A percentile compares a stretch with the other conserved stretches of the same genome.
phyloP scores from a whole-genome alignment of 495 filamentous ascomycete species.

The Usnea hakonensis region DNA sequence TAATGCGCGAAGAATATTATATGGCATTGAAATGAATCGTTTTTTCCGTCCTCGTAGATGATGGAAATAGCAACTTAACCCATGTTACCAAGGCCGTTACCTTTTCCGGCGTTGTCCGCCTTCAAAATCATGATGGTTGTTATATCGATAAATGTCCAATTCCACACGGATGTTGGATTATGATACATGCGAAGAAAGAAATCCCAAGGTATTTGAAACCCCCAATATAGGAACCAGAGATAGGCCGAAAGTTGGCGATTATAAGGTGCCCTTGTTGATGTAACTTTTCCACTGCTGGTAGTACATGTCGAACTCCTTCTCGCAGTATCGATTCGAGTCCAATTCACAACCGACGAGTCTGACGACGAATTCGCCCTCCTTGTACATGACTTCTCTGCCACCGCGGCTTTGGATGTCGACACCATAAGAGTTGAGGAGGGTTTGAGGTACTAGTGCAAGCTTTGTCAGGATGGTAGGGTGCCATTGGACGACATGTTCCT shows the following conservation, averaged over 20 bases:
- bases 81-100: neutral
- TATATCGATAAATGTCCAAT: neutral
- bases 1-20: no score
- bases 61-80: neutral
- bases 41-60: neutral
- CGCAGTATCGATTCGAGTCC: constrained; percentile 53
- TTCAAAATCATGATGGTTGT: neutral
- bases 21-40: neutral
- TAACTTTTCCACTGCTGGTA: constrained; percentile 39
- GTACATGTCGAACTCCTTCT: constrained; percentile 55
- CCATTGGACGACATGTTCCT: constrained; percentile 95
- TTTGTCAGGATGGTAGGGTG: constrained; percentile 94
- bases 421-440: constrained; percentile 69
- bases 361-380: constrained; percentile 82
- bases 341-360: constrained; percentile 63
- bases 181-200: neutral
- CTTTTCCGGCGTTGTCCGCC: neutral
- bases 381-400: constrained; percentile 43
- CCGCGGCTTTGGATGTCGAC: constrained; percentile 38
- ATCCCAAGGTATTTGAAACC: neutral
- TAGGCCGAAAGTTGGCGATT: neutral
- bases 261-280: constrained; percentile 13
- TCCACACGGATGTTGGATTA: neutral
- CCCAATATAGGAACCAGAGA: neutral
- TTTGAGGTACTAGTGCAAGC: constrained; percentile 77